These are phyloP conservation scores for Ceratonia siliqua DNA, from an alignment of 306 rosid species.

Conservation along the genomic window DNA sequence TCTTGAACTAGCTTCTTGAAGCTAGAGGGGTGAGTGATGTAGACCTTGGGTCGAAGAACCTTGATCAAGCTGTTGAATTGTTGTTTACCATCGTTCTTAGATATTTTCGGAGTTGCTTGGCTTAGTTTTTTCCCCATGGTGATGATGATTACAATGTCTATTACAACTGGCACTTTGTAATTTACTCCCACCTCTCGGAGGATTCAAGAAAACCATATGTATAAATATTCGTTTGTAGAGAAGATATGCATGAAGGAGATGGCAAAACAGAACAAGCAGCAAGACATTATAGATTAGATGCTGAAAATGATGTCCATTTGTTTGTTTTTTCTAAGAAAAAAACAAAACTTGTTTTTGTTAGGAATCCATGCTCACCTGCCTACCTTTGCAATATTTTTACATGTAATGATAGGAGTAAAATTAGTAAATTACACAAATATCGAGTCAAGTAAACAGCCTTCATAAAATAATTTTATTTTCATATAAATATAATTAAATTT, in stretches of 20 bases:
- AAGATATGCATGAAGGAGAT: constrained; percentile 32
- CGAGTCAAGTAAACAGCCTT: no score
- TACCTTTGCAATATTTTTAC: background rate
- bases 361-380: background rate
- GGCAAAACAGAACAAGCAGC: constrained; percentile 27
- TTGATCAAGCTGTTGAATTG: constrained; percentile 45
- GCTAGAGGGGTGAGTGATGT: constrained; percentile 47
- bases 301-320: constrained; percentile 55
- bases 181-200: constrained; percentile 53
- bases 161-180: constrained; percentile 56
- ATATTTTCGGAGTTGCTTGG: constrained; percentile 37
- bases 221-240: constrained; percentile 38
- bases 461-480: no score
- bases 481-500: background rate
- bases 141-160: constrained; percentile 33
- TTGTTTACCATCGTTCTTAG: constrained; percentile 39
- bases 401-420: no score
- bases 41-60: constrained; percentile 47
- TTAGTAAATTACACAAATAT: no score
- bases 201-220: constrained; percentile 41
- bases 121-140: constrained; percentile 40
- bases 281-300: constrained; percentile 43
- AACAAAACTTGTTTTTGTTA: background rate
- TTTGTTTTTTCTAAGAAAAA: background rate
- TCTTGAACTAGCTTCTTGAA: constrained; percentile 56